Evolutionary conservation across 306 rosid genomes (phyloP), one percentile per base, ranked within the genome.

Genomic region (Psophocarpus tetragonolobus): DNA sequence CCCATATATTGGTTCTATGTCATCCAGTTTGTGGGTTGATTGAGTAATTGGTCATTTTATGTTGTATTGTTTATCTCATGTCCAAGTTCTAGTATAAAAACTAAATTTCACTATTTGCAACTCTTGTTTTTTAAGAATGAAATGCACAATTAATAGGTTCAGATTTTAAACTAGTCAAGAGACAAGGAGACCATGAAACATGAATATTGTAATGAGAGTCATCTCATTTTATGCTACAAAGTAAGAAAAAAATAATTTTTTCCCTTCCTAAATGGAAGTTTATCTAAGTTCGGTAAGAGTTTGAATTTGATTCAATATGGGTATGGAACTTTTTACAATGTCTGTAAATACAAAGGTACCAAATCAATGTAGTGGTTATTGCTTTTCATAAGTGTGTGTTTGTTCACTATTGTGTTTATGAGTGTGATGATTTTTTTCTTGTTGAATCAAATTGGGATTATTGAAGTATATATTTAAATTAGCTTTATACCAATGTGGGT

Each of bases 11-110:
- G 69, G 92, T 96, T 71, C 89, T 92, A 56, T 96, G 99, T 76
- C 99, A 96, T 91, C 98, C 98, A 91, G 99, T 96, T 68, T 62
- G 85, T 51, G 80, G 58, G 66, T 71, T 82, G 72, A 44, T 75
- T 33, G 73, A 77, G 62, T n/a, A 44, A 76, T 68, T 65, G 6
- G 41, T 50, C 45, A 29, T 73, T 66, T 47, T 21, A 73, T 74
- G 42, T 8, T 42, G 17, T 75, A 60, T 77, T 82, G 72, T 48
- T 35, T 47, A 24, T 81, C 74, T 56, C 68, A 39, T 54, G 47
- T 42, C 84, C 60, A 48, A 21, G 67, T 79, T 84, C 72, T 76
- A 45, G 42, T 24, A 3, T 15, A 53, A 33, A 54, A n/a, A 41
- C 2, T 36, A 44, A 12, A 24, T 29, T 33, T 64, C 18, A 23